phyloP scores from a whole-genome alignment of 2,329 filamentous ascomycete species.

The Bipolaris gigantea region DNA sequence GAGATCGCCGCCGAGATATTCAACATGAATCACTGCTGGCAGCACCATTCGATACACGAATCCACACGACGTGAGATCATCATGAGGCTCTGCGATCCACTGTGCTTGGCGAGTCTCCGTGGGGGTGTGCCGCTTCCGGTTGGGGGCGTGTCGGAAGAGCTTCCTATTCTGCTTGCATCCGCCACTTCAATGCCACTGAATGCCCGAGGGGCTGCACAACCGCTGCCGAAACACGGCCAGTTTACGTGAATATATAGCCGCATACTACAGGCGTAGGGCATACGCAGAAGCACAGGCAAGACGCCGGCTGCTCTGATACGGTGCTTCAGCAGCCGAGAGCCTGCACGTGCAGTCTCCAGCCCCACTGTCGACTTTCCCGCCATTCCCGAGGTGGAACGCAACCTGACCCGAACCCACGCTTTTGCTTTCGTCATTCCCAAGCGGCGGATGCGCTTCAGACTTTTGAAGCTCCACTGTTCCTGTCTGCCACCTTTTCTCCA shows the following conservation, averaged over 20 bases:
- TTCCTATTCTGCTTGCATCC: neutral
- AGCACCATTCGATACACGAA: conserved; percentile 3
- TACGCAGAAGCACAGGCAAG: neutral
- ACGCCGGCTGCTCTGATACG: neutral
- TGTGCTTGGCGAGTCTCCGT: conserved; percentile 8
- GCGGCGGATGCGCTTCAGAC: conserved; percentile 18
- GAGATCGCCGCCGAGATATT: neutral
- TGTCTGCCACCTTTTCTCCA: conserved; percentile 10
- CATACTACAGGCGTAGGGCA: neutral
- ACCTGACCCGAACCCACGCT: conserved; percentile 11
- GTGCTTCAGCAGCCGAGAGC: conserved; percentile 3
- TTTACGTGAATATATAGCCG: neutral
- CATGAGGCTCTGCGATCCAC: conserved; percentile 18
- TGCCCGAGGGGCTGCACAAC: neutral
- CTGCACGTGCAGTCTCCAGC: neutral
- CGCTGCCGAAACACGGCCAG: neutral
- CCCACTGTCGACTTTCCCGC: conserved; percentile 5
- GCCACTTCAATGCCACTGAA: neutral
- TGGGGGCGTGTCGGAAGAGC: conserved; percentile 1
- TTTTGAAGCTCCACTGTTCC: conserved; percentile 22
- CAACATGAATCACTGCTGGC: conserved; percentile 3
- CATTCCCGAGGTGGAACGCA: conserved; percentile 18
- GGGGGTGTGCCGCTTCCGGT: conserved; percentile 10
- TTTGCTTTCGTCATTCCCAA: conserved; percentile 14
- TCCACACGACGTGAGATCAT: conserved; percentile 14